Evolutionary conservation across 2,329 filamentous ascomycete genomes (phyloP), one percentile per base, ranked within the genome.

Genomic region (Chaetomiaceae sp.): DNA sequence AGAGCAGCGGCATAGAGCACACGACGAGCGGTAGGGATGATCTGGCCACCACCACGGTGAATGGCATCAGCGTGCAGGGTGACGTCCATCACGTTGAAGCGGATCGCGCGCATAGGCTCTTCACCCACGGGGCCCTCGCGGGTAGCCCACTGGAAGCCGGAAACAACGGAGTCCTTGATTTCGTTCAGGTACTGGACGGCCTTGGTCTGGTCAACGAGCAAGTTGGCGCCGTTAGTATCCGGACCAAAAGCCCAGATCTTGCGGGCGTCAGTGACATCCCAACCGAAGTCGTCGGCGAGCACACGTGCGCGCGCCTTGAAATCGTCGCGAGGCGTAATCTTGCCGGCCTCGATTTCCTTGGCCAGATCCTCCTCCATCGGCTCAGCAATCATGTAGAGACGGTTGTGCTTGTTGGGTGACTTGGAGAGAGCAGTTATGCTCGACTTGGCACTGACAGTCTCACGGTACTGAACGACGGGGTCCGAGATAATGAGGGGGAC

Each of bases 351-450:
- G 63, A 99, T 99, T 69, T 87, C 89, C 70, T 84, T 83, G 66
- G 89, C 81, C 57, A 99, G 86, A 66, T 97, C 94, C 83, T 99
- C 94, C 41, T 84, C 84, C 52, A 99, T 81, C 66, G 94, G 94
- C 77, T 90, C 79, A 62, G 94, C 94, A 75, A 82, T 84, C 78
- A 99, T 86, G 82, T 97, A 99, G 58, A 99, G 83, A 90, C 94
- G 92, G 85, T 99, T 99, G 88, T 99, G 94, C 90, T 99, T 99
- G 89, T 99, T 99, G 80, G 94, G 94, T 44, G 94, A 99, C 84
- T 99, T 99, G 76, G 94, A 97, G 69, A 99, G 82, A 65, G 94
- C 94, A 70, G 89, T 95, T 69, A 97, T 97, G 83, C 85, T 89
- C 51, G 94, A 97, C 71, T 84, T 85, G 68, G 62, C 81, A 65